These are phyloP conservation scores for Cladophialophora yegresii DNA, from an alignment of 2,329 filamentous ascomycete genomes.

Conservation along the genomic window DNA sequence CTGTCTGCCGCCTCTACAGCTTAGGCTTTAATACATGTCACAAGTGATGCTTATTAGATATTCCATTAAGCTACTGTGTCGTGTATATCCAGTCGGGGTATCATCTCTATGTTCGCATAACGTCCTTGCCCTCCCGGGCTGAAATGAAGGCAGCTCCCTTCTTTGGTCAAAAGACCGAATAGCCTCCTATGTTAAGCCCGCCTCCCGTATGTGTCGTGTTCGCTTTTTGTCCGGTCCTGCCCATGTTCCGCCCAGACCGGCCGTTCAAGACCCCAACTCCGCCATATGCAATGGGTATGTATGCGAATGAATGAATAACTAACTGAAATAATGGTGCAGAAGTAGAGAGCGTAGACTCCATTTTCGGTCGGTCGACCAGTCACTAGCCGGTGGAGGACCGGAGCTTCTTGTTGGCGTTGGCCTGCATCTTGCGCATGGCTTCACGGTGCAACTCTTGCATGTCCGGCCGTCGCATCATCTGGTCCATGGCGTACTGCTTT, in stretches of 20 bases:
- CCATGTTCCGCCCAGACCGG: not conserved
- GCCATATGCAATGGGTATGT: not conserved
- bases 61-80: not conserved
- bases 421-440: constrained; percentile 78
- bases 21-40: not conserved
- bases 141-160: not conserved
- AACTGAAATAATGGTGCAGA: not conserved
- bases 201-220: not conserved
- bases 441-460: constrained; percentile 76
- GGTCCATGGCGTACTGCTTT: constrained; percentile 66
- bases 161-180: not conserved
- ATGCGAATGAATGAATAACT: not conserved
- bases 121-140: not conserved
- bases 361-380: not conserved
- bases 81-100: constrained; percentile 6
- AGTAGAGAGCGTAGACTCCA: not conserved
- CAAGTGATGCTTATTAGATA: not conserved
- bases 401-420: constrained; percentile 50
- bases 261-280: not conserved
- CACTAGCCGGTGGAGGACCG: constrained; percentile 14
- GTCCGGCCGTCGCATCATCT: constrained; percentile 73
- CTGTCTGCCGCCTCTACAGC: not conserved
- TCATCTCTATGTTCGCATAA: constrained; percentile 8
- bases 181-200: not conserved
- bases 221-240: not conserved